Conservation (phyloP, 495 filamentous ascomycete species). For the Rusavskia elegans region DNA sequence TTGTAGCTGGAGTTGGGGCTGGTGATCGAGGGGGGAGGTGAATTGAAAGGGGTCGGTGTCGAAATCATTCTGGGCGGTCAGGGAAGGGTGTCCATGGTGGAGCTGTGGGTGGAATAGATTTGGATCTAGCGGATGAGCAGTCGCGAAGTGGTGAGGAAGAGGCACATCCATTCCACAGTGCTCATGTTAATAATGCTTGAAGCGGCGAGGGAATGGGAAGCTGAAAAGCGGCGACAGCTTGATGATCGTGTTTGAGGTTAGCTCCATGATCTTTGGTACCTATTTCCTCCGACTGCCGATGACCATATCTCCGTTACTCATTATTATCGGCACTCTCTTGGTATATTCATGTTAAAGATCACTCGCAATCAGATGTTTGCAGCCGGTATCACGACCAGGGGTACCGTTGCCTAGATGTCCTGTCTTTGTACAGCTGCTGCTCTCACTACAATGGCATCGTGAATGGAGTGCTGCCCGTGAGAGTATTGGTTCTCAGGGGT, state of each 20-base stretch:
- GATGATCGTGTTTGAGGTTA: not conserved
- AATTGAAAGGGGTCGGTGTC: slow-evolving; percentile 24
- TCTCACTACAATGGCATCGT: no score
- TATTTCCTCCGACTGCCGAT: not conserved
- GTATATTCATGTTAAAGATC: no score
- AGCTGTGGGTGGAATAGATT: slow-evolving; percentile 8
- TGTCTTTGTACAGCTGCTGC: no score
- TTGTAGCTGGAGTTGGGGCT: slow-evolving; percentile 21
- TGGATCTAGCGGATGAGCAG: slow-evolving; percentile 5
- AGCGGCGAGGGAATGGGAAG: no score
- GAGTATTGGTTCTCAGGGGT: no score
- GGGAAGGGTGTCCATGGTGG: slow-evolving; percentile 9
- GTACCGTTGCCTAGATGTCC: no score
- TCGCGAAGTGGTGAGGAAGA: slow-evolving; percentile 10
- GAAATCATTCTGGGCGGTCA: slow-evolving; percentile 25
- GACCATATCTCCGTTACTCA: no score
- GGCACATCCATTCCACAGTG: slow-evolving; percentile 7
- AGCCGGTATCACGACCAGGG: no score
- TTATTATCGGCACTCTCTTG: no score
- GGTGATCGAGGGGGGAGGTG: slow-evolving; percentile 17
- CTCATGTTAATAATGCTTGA: not conserved
- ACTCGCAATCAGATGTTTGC: no score
- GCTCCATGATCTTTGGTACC: not conserved
- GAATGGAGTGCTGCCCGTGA: no score
- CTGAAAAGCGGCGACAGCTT: not conserved